These are phyloP conservation scores for Samsoniella hepiali DNA, from an alignment of 2,329 filamentous ascomycete genomes.

Conservation along the genomic window DNA sequence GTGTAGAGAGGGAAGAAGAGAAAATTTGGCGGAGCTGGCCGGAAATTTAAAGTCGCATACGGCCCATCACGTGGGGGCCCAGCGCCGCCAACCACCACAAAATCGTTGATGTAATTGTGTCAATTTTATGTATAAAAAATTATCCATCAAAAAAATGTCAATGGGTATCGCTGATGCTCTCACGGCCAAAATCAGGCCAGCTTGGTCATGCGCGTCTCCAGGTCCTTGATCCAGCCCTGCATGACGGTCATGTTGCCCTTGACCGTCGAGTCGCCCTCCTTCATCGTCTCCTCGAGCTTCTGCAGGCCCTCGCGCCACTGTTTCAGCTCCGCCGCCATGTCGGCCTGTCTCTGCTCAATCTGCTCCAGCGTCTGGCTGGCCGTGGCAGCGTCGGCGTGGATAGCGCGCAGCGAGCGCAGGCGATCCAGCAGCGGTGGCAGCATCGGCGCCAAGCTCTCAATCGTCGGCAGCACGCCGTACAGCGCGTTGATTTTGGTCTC, in stretches of 20 bases:
- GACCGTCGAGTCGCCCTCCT: constrained; percentile 66
- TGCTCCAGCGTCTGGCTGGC: constrained; percentile 74
- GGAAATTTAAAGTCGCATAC: constrained; percentile 10
- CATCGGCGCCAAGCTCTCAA: constrained; percentile 80
- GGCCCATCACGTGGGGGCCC: constrained; percentile 18
- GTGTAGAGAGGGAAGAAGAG: constrained; percentile 14
- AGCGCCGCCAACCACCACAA: not conserved
- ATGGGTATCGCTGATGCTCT: constrained; percentile 16
- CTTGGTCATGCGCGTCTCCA: constrained; percentile 73
- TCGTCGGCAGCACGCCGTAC: constrained; percentile 82
- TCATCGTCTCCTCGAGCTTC: constrained; percentile 73
- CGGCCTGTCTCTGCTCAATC: constrained; percentile 74
- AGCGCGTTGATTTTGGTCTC: constrained; percentile 85
- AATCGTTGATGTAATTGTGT: not conserved
- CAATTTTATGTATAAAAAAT: constrained; percentile 3
- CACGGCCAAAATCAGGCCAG: constrained; percentile 35
- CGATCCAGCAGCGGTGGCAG: constrained; percentile 83
- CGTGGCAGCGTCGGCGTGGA: constrained; percentile 82
- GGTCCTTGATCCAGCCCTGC: constrained; percentile 80
- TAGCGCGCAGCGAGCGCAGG: constrained; percentile 74
- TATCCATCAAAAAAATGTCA: constrained; percentile 8
- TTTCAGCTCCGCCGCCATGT: constrained; percentile 79
- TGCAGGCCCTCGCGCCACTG: constrained; percentile 80
- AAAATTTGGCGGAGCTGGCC: constrained; percentile 3
- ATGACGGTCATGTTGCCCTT: constrained; percentile 79